Evolutionary conservation across 2,329 filamentous ascomycete species (phyloP), one percentile per base, ranked within the genome.

Genomic region (Furcasterigmium furcatum): DNA sequence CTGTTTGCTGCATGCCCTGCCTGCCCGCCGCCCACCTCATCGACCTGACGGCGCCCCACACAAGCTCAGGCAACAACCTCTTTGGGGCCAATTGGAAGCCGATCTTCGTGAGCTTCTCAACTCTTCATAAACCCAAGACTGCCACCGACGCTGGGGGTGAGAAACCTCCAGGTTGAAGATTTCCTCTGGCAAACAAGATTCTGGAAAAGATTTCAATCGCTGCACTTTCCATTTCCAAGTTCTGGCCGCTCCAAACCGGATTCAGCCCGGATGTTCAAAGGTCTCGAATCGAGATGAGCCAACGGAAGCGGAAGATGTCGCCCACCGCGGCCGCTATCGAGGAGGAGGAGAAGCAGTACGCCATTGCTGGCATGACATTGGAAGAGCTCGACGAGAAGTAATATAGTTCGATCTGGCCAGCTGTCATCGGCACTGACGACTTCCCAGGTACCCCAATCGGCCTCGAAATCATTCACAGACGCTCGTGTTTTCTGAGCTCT

Each of bases 381-480:
- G 59, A 69, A 18, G 72, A 77, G 22, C 55, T 77, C 3, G 64
- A 77, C 8, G 63, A 70, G 41, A 71, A 73, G 73, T 73, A 44
- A 46, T 55, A 41, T n/a, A n/a, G n/a, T n/a, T n/a, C n/a, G 10
- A n/a, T 18, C 9, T 13, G 35, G 19, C 16, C 16, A n/a, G n/a
- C 9, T 36, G 8, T 36, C 9, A 2, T 18, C 34, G n/a, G 6
- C 4, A 14, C 54, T 62, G 44, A 66, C 45, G 43, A n/a, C 14
- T n/a, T 13, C n/a, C n/a, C 47, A 90, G 86, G 59, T 95, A 88
- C 60, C 89, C 91, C 3, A 84, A 90, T 58, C 82, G 91, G 4
- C 94, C 94, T 4, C 80, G 73, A 51, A 99, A 97, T 54, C 80
- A 87, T 55, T 82, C 82, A 32, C 82, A 81, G 50, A 96, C 92